A percentile compares a stretch with the other conserved stretches of the same genome.
Evolutionary conservation across 78 protist genomes (phyloP).

Genomic region (Dictyostelium citrinum): DNA sequence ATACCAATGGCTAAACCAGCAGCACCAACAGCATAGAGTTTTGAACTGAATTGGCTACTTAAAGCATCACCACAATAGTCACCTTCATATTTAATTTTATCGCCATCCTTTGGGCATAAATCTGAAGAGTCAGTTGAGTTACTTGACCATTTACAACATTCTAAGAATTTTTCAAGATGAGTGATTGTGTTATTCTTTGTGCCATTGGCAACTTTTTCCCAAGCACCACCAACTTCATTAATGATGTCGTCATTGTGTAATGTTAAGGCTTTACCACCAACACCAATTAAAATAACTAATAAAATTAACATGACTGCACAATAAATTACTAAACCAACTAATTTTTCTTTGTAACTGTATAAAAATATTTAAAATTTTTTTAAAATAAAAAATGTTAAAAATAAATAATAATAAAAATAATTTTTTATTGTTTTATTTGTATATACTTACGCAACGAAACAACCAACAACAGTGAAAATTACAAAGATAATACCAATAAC

Average conservation of each 20-base stretch:
- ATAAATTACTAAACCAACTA: constrained; percentile 61
- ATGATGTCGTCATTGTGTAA: constrained; percentile 17
- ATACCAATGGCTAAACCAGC: constrained; percentile 66
- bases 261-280: constrained; percentile 68
- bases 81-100: not conserved
- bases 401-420: not conserved
- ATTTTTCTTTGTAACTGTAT: constrained; percentile 32
- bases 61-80: not conserved
- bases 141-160: constrained; percentile 27
- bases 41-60: not conserved
- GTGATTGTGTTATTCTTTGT: not conserved
- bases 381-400: no score
- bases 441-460: constrained; percentile 26
- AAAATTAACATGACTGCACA: constrained; percentile 46
- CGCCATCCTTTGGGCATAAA: not conserved
- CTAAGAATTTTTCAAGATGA: not conserved
- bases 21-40: constrained; percentile 59
- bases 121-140: not conserved
- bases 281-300: constrained; percentile 67
- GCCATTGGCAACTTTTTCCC: not conserved
- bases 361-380: no score
- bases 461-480: constrained; percentile 47
- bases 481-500: constrained; percentile 66
- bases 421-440: not conserved
- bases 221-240: not conserved